A percentile compares a stretch with the other conserved stretches of the same genome.
Evolutionary conservation across 768 basidiomycete genomes (phyloP).

Genomic region (Pleurotus eryngii): DNA sequence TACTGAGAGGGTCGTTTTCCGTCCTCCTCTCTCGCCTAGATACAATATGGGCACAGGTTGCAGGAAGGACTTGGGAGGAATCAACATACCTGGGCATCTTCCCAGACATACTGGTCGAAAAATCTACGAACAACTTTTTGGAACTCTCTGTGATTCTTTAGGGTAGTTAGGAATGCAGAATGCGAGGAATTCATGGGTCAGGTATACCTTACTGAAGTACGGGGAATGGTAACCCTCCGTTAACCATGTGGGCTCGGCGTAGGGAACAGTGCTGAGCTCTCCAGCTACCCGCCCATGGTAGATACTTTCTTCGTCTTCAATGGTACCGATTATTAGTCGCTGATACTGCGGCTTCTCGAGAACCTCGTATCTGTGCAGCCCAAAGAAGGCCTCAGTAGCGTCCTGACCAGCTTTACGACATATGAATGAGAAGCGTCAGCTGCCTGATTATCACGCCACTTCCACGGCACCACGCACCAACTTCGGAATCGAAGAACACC

Average conservation of each 20-base stretch:
- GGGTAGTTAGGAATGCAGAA: conserved; percentile 10
- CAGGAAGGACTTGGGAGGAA: neutral
- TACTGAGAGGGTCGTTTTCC: conserved; percentile 82
- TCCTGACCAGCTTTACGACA: conserved; percentile 71
- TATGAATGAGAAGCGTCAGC: neutral
- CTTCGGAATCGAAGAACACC: conserved; percentile 74
- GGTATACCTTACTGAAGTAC: conserved; percentile 64
- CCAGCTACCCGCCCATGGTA: conserved; percentile 52
- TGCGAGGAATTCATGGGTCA: conserved; percentile 26
- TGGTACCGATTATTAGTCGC: conserved; percentile 70
- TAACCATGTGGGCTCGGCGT: conserved; percentile 84
- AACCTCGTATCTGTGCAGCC: conserved; percentile 85
- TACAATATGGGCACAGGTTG: conserved; percentile 21
- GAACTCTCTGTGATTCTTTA: conserved; percentile 53
- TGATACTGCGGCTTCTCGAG: conserved; percentile 71
- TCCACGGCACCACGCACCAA: conserved; percentile 59
- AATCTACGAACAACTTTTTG: conserved; percentile 66
- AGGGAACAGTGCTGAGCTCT: conserved; percentile 72
- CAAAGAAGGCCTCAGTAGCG: conserved; percentile 84
- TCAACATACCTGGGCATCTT: conserved; percentile 40
- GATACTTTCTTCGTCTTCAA: conserved; percentile 58
- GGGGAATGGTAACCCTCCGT: conserved; percentile 64
- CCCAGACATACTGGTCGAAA: conserved; percentile 63
- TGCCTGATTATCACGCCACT: neutral
- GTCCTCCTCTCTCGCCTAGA: conserved; percentile 72